Percentiles rank a stretch among this genome's conserved stretches.
Evolutionary conservation across 225 moss, liverwort and hornwort genomes (phyloP).

Genomic region (Climacium dendroides): DNA sequence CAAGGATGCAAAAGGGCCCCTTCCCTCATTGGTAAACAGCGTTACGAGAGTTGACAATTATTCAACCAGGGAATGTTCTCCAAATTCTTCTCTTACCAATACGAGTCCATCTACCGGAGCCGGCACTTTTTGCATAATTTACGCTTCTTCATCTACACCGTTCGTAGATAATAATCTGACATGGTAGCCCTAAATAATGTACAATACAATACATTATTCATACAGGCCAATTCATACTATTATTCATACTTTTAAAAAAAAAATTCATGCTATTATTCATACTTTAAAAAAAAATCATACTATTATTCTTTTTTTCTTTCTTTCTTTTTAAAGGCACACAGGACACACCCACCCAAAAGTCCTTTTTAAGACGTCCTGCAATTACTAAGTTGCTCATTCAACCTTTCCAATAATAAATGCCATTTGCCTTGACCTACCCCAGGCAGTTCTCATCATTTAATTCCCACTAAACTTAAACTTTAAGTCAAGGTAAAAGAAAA

Average conservation of each 20-base stretch:
- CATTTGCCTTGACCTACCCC: neutral
- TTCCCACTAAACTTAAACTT: neutral
- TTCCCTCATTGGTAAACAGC: neutral
- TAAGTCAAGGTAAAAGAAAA: neutral
- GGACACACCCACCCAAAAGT: too few relatives aligned
- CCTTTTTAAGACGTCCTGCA: neutral
- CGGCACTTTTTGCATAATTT: neutral
- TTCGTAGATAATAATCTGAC: neutral
- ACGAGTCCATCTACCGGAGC: neutral
- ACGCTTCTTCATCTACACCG: neutral
- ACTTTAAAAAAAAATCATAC: too few relatives aligned
- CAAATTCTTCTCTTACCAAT: neutral
- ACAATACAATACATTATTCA: neutral
- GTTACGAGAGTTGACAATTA: neutral
- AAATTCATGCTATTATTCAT: too few relatives aligned
- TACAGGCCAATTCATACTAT: too few relatives aligned
- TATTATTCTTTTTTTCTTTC: too few relatives aligned
- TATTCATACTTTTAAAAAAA: too few relatives aligned
- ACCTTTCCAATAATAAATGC: slow-evolving; percentile 4
- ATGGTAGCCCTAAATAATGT: neutral
- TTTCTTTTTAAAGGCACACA: too few relatives aligned
- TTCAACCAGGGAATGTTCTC: neutral
- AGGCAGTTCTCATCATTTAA: neutral
- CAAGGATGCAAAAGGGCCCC: neutral
- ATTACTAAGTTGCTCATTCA: neutral